A percentile compares a stretch with the other conserved stretches of the same genome.
Conservation (phyloP, 1,284 basidiomycete species). For the Malassezia japonica region DNA sequence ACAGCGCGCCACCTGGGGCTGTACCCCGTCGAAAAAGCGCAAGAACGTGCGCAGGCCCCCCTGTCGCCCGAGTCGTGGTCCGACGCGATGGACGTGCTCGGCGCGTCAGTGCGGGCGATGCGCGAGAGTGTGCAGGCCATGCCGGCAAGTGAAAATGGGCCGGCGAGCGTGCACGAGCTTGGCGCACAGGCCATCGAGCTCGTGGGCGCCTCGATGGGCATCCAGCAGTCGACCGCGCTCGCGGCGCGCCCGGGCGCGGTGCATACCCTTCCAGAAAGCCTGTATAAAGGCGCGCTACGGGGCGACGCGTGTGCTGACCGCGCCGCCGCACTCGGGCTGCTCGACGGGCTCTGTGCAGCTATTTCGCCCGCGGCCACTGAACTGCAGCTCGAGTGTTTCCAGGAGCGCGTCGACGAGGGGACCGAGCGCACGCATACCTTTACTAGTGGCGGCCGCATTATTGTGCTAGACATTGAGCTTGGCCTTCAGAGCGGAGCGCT, state of each 20-base stretch:
- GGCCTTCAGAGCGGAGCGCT: neutral
- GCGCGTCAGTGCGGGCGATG: neutral
- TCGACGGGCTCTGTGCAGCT: slow-evolving; percentile 7
- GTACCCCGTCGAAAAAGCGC: neutral
- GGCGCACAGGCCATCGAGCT: slow-evolving; percentile 4
- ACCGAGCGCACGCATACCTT: slow-evolving; percentile 10
- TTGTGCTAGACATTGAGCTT: slow-evolving; percentile 18
- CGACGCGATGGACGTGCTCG: neutral
- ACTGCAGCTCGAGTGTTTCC: slow-evolving; percentile 14
- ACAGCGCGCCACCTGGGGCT: neutral
- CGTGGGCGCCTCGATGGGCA: neutral
- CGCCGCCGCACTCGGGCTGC: neutral
- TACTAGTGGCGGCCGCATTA: slow-evolving; percentile 11
- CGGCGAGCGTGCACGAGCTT: neutral
- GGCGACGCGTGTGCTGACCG: neutral
- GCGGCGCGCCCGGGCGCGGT: neutral
- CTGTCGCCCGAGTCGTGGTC: slow-evolving; percentile 2
- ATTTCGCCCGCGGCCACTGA: neutral
- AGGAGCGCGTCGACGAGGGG: slow-evolving; percentile 9
- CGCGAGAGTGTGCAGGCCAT: neutral
- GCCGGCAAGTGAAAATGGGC: too few species aligned
- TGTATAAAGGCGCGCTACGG: slow-evolving; percentile 4
- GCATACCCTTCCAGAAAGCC: neutral
- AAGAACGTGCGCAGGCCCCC: neutral
- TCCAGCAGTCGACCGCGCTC: neutral